Conservation (phyloP, 2,329 filamentous ascomycete genomes). For the Alternaria sp. region DNA sequence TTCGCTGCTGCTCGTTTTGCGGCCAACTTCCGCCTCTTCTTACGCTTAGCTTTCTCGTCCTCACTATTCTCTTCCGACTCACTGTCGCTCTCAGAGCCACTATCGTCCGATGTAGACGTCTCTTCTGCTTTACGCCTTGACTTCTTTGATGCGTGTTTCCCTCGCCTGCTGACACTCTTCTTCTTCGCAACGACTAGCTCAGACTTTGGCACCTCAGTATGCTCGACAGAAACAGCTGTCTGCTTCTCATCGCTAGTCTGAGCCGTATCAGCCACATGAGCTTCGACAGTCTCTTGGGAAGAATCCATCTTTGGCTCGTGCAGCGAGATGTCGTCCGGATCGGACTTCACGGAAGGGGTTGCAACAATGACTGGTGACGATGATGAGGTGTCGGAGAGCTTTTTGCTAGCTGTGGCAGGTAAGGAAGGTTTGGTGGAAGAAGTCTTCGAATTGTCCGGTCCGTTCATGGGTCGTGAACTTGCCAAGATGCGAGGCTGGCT, state of each 20-base stretch:
- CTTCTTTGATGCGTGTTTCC: slow-evolving; percentile 22
- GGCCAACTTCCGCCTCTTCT: slow-evolving; percentile 23
- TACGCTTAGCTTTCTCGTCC: slow-evolving; percentile 30
- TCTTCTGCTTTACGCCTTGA: slow-evolving; percentile 24
- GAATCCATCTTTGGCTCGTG: slow-evolving; percentile 20
- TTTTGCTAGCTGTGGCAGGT: slow-evolving; percentile 10
- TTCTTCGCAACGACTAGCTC: slow-evolving; percentile 9
- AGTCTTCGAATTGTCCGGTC: slow-evolving; percentile 16
- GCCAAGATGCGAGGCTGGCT: neutral
- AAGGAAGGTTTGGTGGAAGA: slow-evolving; percentile 12
- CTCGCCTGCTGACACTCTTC: slow-evolving; percentile 17
- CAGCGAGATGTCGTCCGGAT: slow-evolving; percentile 24
- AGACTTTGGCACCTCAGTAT: slow-evolving; percentile 15
- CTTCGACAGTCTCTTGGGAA: slow-evolving; percentile 16
- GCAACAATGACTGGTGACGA: slow-evolving; percentile 34
- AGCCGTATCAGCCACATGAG: slow-evolving; percentile 4
- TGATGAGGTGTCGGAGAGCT: slow-evolving; percentile 26
- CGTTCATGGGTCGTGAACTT: slow-evolving; percentile 24
- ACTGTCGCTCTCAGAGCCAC: slow-evolving; percentile 23
- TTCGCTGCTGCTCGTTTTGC: slow-evolving; percentile 18
- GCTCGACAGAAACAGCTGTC: neutral
- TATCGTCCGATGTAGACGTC: slow-evolving; percentile 29
- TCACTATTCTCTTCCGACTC: slow-evolving; percentile 28
- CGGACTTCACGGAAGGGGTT: slow-evolving; percentile 31
- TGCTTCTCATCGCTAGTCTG: slow-evolving; percentile 2